These are phyloP conservation scores for Scolecobasidium constrictum DNA, from an alignment of 2,329 filamentous ascomycete genomes.

Conservation along the genomic window DNA sequence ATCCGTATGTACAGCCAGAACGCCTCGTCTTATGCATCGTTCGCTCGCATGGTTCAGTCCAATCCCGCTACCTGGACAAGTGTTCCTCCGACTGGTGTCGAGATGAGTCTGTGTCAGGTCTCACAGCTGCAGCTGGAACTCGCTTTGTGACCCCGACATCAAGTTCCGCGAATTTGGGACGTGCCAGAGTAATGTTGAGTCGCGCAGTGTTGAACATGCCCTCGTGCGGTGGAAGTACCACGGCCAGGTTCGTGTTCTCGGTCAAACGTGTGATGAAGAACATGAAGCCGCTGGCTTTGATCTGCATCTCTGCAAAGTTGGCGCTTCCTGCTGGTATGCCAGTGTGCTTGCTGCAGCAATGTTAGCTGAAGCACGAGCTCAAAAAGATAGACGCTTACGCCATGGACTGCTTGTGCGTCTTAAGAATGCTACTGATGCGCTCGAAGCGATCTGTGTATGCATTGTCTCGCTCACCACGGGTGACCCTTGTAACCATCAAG, in stretches of 20 bases:
- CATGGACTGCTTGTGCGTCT: conserved; percentile 86
- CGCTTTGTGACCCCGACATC: conserved; percentile 34
- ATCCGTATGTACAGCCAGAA: too few species aligned
- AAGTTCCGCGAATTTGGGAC: conserved; percentile 64
- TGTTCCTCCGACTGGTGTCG: background rate
- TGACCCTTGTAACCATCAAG: conserved; percentile 88
- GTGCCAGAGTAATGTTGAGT: conserved; percentile 79
- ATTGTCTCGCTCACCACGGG: conserved; percentile 64
- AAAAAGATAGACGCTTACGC: conserved; percentile 32
- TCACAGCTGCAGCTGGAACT: conserved; percentile 43
- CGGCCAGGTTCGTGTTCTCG: conserved; percentile 93
- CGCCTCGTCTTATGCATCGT: too few species aligned
- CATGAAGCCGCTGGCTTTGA: conserved; percentile 74
- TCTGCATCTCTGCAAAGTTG: conserved; percentile 70
- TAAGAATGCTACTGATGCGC: conserved; percentile 92
- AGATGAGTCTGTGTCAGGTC: conserved; percentile 15
- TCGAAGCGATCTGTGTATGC: conserved; percentile 90
- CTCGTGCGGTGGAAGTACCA: conserved; percentile 83
- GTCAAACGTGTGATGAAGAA: conserved; percentile 94
- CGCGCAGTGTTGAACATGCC: conserved; percentile 83
- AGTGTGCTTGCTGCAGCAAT: conserved; percentile 55
- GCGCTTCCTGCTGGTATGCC: conserved; percentile 71
- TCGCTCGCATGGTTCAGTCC: too few species aligned
- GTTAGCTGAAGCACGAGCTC: conserved; percentile 3
- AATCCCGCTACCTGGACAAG: background rate